Conservation (phyloP, 2,329 filamentous ascomycete species). For the Phyllosticta ampelicida region DNA sequence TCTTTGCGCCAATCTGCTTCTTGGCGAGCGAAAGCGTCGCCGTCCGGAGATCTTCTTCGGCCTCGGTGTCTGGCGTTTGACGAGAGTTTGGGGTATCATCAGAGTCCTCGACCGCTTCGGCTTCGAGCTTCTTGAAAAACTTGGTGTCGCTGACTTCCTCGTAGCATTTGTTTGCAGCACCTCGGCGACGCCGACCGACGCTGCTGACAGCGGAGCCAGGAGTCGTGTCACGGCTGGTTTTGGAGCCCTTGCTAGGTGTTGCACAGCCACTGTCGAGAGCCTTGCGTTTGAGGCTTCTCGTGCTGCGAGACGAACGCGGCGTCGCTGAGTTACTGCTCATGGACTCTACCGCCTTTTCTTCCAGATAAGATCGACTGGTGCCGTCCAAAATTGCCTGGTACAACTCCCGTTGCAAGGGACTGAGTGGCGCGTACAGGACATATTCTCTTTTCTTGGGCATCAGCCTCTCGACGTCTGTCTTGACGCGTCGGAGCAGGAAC, state of each 20-base stretch:
- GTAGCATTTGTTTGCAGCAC: conserved; percentile 39
- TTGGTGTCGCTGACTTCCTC: conserved; percentile 69
- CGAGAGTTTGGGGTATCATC: conserved; percentile 27
- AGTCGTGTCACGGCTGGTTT: conserved; percentile 64
- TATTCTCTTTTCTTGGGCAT: conserved; percentile 97
- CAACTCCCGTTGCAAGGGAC: conserved; percentile 77
- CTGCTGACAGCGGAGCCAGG: conserved; percentile 49
- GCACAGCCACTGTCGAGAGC: conserved; percentile 25
- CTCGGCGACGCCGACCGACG: conserved; percentile 38
- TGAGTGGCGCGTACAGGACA: conserved; percentile 86
- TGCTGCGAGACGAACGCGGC: conserved; percentile 32
- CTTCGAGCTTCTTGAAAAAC: conserved; percentile 69
- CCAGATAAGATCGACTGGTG: conserved; percentile 47
- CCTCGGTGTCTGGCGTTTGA: conserved; percentile 33
- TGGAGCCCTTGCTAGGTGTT: conserved; percentile 58
- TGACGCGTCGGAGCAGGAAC: conserved; percentile 75
- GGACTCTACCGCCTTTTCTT: conserved; percentile 63
- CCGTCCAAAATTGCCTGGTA: conserved; percentile 64
- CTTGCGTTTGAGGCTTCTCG: conserved; percentile 48
- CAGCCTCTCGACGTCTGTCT: conserved; percentile 82
- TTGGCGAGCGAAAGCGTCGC: conserved; percentile 69
- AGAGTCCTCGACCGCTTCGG: conserved; percentile 34
- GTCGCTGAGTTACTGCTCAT: conserved; percentile 41
- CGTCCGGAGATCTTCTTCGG: conserved; percentile 50
- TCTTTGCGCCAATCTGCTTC: conserved; percentile 80